phyloP scores from a whole-genome alignment of 202 grass and related monocot species.

The Digitaria exilis region DNA sequence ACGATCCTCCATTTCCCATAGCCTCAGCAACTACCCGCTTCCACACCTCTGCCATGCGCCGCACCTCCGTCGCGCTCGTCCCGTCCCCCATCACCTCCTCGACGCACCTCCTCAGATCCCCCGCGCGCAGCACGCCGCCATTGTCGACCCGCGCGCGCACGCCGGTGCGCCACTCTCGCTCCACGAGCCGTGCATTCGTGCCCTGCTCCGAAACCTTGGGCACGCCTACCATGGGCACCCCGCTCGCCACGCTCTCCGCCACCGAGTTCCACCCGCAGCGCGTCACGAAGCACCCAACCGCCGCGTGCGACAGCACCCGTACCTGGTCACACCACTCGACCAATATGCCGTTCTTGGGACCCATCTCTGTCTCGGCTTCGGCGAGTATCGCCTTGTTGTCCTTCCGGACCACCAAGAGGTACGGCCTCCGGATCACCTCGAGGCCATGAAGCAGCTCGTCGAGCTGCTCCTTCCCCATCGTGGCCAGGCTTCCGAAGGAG shows the following conservation, averaged over 20 bases:
- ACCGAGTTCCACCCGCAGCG: slow-evolving; percentile 70
- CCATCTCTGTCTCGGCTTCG: neutral
- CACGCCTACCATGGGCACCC: slow-evolving; percentile 24
- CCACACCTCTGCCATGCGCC: slow-evolving; percentile 39
- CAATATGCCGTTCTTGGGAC: slow-evolving; percentile 42
- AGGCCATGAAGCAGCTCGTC: slow-evolving; percentile 55
- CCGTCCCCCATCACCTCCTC: slow-evolving; percentile 47
- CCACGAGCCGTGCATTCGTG: slow-evolving; percentile 62
- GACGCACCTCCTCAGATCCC: slow-evolving; percentile 42
- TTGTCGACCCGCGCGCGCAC: slow-evolving; percentile 4
- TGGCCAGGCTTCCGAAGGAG: slow-evolving; percentile 64
- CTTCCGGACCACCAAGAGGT: slow-evolving; percentile 61
- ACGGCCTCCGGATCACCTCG: slow-evolving; percentile 47
- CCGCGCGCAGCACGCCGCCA: slow-evolving; percentile 37
- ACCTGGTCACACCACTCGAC: slow-evolving; percentile 82
- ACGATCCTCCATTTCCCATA: slow-evolving; percentile 39
- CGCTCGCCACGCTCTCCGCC: slow-evolving; percentile 50
- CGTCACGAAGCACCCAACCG: slow-evolving; percentile 58
- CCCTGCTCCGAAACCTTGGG: slow-evolving; percentile 78
- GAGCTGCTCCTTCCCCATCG: slow-evolving; percentile 35
- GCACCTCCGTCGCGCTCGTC: slow-evolving; percentile 8
- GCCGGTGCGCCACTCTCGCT: slow-evolving; percentile 46
- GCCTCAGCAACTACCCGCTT: slow-evolving; percentile 37
- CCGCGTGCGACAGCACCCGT: slow-evolving; percentile 52
- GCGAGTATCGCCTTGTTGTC: slow-evolving; percentile 39